Conservation (phyloP, 2,329 filamentous ascomycete genomes). For the Aspergillus nomiae region DNA sequence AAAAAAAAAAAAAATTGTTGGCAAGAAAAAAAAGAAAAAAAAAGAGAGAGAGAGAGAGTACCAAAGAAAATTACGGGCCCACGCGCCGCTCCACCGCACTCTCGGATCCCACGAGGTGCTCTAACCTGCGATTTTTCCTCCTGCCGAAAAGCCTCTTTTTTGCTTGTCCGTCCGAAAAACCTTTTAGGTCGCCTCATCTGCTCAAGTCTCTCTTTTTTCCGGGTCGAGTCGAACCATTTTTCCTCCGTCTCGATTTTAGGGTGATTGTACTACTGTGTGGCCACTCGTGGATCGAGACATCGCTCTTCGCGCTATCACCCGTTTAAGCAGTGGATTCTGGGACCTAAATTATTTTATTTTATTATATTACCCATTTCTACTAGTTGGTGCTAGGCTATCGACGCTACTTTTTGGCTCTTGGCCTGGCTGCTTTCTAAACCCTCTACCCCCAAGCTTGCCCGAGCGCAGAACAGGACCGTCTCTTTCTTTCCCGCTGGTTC, state of each 20-base stretch:
- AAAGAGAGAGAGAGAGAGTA: neutral
- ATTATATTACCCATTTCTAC: conserved; percentile 12
- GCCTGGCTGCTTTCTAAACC: conserved; percentile 25
- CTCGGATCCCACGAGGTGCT: conserved; percentile 43
- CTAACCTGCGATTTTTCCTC: conserved; percentile 25
- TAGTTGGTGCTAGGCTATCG: conserved; percentile 14
- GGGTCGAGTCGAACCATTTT: conserved; percentile 28
- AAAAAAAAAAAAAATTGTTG: conserved; percentile 3
- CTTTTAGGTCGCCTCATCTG: conserved; percentile 36
- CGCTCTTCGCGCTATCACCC: conserved; percentile 26
- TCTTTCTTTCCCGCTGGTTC: conserved; percentile 32
- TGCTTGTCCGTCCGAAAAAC: conserved; percentile 21
- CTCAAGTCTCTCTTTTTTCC: conserved; percentile 30
- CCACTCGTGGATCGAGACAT: conserved; percentile 28
- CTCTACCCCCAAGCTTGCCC: conserved; percentile 20
- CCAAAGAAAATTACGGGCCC: conserved; percentile 28
- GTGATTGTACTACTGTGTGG: conserved; percentile 26
- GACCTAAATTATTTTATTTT: conserved; percentile 17
- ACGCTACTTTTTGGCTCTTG: conserved; percentile 7
- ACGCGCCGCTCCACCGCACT: conserved; percentile 35
- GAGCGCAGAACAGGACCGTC: conserved; percentile 24
- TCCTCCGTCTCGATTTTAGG: conserved; percentile 28
- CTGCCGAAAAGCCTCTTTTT: conserved; percentile 29
- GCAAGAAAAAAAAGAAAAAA: conserved; percentile 20
- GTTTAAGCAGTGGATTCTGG: conserved; percentile 24